Evolutionary conservation across 352 stramenopile species (phyloP).

Genomic region (Phytophthora brassicae): DNA sequence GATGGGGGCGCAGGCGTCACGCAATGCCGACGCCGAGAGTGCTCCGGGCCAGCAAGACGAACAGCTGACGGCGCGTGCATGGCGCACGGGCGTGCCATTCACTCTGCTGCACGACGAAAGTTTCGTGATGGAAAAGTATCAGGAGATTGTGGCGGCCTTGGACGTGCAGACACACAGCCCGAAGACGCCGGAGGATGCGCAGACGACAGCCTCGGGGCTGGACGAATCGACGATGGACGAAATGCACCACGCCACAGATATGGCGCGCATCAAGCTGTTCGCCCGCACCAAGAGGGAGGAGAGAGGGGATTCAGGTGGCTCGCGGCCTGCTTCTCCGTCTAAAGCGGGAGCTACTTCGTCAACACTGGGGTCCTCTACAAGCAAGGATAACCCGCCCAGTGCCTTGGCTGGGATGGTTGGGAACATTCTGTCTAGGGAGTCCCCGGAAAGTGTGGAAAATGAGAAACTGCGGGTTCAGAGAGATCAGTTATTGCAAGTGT

Average conservation of each 20-base stretch:
- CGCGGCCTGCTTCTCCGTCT: conserved; percentile 17
- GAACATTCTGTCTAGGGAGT: conserved; percentile 44
- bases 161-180: not conserved
- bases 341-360: not conserved
- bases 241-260: conserved; percentile 57
- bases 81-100: conserved; percentile 61
- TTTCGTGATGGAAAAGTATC: conserved; percentile 69
- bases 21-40: conserved; percentile 1
- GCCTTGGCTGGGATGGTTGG: conserved; percentile 42
- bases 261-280: conserved; percentile 61
- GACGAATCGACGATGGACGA: conserved; percentile 61
- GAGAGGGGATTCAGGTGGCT: not conserved
- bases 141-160: conserved; percentile 38
- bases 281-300: conserved; percentile 12
- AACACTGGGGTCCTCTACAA: conserved; percentile 2
- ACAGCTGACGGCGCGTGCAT: conserved; percentile 29
- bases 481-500: conserved; percentile 44
- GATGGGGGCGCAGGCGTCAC: conserved; percentile 35
- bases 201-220: conserved; percentile 47
- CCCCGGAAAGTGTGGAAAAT: conserved; percentile 32
- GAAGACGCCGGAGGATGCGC: conserved; percentile 20
- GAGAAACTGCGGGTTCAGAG: conserved; percentile 40
- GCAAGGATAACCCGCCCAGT: conserved; percentile 32
- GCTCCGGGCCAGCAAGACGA: conserved; percentile 14
- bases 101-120: conserved; percentile 70